These are phyloP conservation scores for Diplogelasinospora grovesii DNA, from an alignment of 495 filamentous ascomycete genomes.

Conservation along the genomic window DNA sequence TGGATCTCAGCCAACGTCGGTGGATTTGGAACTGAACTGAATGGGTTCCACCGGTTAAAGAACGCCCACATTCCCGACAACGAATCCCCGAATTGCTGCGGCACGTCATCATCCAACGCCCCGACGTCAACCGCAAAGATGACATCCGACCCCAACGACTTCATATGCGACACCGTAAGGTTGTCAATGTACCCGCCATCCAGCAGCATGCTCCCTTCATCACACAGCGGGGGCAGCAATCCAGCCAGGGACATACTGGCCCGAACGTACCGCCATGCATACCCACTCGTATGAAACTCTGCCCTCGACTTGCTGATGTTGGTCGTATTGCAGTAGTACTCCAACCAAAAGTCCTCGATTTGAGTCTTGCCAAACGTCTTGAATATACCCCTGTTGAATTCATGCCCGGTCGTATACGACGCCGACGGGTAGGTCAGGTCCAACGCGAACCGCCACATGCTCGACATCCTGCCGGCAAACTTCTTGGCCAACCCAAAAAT, in stretches of 20 bases:
- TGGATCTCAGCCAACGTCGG: constrained; percentile 96
- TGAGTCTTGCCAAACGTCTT: constrained; percentile 94
- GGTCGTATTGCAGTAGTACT: constrained; percentile 98
- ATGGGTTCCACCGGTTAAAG: constrained; percentile 93
- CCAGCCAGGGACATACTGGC: constrained; percentile 96
- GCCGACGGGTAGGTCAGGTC: constrained; percentile 92
- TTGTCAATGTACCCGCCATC: constrained; percentile 98
- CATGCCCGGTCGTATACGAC: constrained; percentile 95
- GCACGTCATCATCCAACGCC: constrained; percentile 79
- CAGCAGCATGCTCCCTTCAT: constrained; percentile 91
- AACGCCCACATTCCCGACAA: constrained; percentile 94
- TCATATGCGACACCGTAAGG: constrained; percentile 95
- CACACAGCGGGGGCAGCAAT: constrained; percentile 85
- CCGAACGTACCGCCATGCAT: constrained; percentile 92
- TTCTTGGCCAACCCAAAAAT: constrained; percentile 96
- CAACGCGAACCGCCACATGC: constrained; percentile 93
- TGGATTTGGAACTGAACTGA: constrained; percentile 78
- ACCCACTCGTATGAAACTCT: constrained; percentile 90
- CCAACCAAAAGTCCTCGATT: constrained; percentile 98
- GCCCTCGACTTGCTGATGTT: constrained; percentile 87
- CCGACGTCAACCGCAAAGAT: constrained; percentile 97
- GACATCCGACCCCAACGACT: constrained; percentile 81
- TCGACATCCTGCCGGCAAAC: constrained; percentile 93
- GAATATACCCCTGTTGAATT: constrained; percentile 99
- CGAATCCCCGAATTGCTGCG: constrained; percentile 86